Percentiles rank a stretch among this genome's conserved stretches.
These are phyloP conservation scores for Pisolithus tinctorius DNA, from an alignment of 768 basidiomycete species.

Conservation along the genomic window DNA sequence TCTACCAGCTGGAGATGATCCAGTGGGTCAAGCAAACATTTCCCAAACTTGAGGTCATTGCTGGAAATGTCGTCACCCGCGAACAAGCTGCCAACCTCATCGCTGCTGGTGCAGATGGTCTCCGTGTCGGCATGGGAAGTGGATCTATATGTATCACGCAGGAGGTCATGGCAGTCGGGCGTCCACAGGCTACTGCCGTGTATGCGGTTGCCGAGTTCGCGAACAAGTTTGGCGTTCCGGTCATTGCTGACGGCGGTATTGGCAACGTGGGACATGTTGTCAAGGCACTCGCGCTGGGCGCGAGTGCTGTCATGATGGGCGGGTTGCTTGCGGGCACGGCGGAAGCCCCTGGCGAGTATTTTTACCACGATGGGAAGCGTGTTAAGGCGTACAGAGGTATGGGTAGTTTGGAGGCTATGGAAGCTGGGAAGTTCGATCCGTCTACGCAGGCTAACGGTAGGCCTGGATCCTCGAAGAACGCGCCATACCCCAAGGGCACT, in stretches of 20 bases:
- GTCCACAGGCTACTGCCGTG: slow-evolving; percentile 98
- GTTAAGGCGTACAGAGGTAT: slow-evolving; percentile 99
- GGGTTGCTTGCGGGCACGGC: slow-evolving; percentile 91
- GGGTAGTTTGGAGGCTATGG: slow-evolving; percentile 95
- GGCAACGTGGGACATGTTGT: slow-evolving; percentile 96
- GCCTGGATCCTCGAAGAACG: slow-evolving; percentile 37
- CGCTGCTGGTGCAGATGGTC: slow-evolving; percentile 89
- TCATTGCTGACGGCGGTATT: slow-evolving; percentile 95
- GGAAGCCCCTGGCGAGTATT: slow-evolving; percentile 98
- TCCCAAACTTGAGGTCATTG: slow-evolving; percentile 87
- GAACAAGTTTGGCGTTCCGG: slow-evolving; percentile 87
- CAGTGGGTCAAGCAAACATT: slow-evolving; percentile 83
- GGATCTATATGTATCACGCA: slow-evolving; percentile 99
- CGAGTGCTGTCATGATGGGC: slow-evolving; percentile 99
- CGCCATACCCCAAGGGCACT: slow-evolving; percentile 38
- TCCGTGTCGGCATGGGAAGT: slow-evolving; percentile 95
- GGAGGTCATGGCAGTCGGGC: slow-evolving; percentile 98
- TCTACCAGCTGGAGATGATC: slow-evolving; percentile 93
- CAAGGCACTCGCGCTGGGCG: slow-evolving; percentile 91
- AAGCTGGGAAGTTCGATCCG: slow-evolving; percentile 51
- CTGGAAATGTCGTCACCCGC: slow-evolving; percentile 96
- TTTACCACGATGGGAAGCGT: slow-evolving; percentile 97
- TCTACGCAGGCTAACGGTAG: slow-evolving; percentile 16
- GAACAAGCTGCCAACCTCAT: slow-evolving; percentile 95
- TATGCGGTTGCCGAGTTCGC: slow-evolving; percentile 93